phyloP scores from a whole-genome alignment of 2,329 filamentous ascomycete genomes.

The Calonectria multiphialidica region DNA sequence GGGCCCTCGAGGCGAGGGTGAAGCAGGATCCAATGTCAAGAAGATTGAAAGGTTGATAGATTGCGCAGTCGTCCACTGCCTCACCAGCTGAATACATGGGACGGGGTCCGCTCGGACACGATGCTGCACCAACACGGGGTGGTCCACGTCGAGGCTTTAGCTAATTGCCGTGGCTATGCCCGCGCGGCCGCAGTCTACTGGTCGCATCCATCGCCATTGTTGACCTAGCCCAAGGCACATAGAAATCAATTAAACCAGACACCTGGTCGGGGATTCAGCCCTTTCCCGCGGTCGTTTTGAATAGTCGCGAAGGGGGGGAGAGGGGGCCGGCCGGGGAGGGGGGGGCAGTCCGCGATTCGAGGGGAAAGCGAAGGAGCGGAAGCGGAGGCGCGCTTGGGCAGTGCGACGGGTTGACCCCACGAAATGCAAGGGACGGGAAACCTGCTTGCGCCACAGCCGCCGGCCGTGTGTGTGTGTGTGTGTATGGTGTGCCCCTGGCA shows the following conservation, averaged over 20 bases:
- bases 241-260: background rate
- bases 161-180: constrained; percentile 5
- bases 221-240: background rate
- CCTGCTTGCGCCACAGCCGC: constrained; percentile 27
- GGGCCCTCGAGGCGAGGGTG: background rate
- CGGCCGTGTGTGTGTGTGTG: no score
- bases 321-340: no score
- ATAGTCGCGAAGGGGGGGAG: no score
- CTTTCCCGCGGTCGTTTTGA: background rate
- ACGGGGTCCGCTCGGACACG: background rate
- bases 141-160: background rate
- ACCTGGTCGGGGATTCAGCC: constrained; percentile 14
- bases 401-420: background rate
- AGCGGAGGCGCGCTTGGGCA: constrained; percentile 8
- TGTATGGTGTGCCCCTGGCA: background rate
- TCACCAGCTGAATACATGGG: background rate
- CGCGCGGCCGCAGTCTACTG: constrained; percentile 13
- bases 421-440: constrained; percentile 20
- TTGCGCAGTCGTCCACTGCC: background rate
- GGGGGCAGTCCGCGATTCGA: background rate
- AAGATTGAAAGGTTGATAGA: background rate
- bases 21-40: background rate
- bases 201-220: constrained; percentile 17
- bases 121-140: background rate
- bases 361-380: background rate